Conservation (phyloP, 2,329 filamentous ascomycete species). For the Venturia nashicola region DNA sequence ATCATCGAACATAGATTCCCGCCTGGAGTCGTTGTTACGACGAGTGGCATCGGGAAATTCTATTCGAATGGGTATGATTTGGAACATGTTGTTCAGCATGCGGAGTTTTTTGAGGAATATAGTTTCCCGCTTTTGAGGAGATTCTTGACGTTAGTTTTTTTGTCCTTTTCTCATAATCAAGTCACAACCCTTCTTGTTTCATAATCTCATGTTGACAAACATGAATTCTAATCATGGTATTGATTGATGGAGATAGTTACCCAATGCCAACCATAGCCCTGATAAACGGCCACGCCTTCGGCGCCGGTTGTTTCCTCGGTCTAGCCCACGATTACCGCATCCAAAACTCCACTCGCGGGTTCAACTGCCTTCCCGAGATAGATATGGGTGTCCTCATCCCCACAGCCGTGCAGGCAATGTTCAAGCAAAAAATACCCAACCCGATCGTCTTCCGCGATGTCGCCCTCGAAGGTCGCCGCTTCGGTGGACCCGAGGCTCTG, state of each 20-base stretch:
- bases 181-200: too few relatives aligned
- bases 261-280: conserved; percentile 76
- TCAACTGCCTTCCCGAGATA: conserved; percentile 68
- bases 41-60: conserved; percentile 64
- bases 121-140: neutral
- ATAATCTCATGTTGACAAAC: too few relatives aligned
- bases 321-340: conserved; percentile 78
- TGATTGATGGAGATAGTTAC: conserved; percentile 31
- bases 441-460: conserved; percentile 46
- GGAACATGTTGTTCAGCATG: conserved; percentile 46
- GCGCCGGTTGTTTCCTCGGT: conserved; percentile 67
- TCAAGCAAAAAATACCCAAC: conserved; percentile 52
- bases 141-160: conserved; percentile 8
- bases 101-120: conserved; percentile 49
- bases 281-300: conserved; percentile 70
- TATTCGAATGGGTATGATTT: conserved; percentile 77
- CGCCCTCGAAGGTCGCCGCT: conserved; percentile 63
- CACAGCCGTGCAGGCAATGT: conserved; percentile 61
- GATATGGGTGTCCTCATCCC: conserved; percentile 67
- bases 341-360: conserved; percentile 59
- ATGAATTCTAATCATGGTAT: neutral
- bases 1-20: conserved; percentile 56
- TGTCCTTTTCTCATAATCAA: too few relatives aligned
- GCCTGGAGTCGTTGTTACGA: conserved; percentile 66
- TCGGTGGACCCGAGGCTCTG: conserved; percentile 49